A percentile compares a stretch with the other conserved stretches of the same genome.
Evolutionary conservation across 257 asterid species (phyloP).

Genomic region (Solanum acaule): DNA sequence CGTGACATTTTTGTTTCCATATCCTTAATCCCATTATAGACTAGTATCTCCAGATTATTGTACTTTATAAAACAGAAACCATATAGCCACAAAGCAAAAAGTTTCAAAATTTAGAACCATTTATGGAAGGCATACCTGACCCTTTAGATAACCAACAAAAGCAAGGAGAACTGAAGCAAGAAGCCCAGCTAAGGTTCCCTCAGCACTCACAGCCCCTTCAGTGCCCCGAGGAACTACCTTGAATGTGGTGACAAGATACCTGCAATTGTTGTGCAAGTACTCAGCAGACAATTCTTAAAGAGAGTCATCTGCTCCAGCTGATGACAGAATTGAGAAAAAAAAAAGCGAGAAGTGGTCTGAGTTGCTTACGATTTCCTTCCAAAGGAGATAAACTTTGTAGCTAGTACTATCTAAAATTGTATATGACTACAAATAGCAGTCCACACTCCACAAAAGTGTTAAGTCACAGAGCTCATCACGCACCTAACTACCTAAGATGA

Average conservation of each 20-base stretch:
- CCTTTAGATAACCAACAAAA: conserved; percentile 45
- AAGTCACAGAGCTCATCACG: background rate
- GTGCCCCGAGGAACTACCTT: conserved; percentile 94
- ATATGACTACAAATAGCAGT: background rate
- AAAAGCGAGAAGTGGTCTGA: background rate
- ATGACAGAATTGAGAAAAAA: background rate
- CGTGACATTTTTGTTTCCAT: background rate
- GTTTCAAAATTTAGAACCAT: background rate
- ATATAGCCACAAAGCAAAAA: background rate
- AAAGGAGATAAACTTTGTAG: background rate
- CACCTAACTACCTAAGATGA: background rate
- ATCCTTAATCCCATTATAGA: background rate
- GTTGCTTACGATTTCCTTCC: background rate
- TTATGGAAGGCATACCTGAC: conserved; percentile 37
- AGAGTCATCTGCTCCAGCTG: background rate
- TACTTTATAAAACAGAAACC: background rate
- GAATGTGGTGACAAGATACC: conserved; percentile 86
- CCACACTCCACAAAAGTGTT: background rate
- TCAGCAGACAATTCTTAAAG: background rate
- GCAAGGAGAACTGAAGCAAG: conserved; percentile 82
- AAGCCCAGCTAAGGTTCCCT: conserved; percentile 88
- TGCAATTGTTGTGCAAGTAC: conserved; percentile 11
- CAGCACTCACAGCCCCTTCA: conserved; percentile 94
- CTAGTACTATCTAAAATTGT: background rate
- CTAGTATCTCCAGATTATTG: background rate